phyloP scores from a whole-genome alignment of 495 filamentous ascomycete genomes.

The Penicillium coffeae region DNA sequence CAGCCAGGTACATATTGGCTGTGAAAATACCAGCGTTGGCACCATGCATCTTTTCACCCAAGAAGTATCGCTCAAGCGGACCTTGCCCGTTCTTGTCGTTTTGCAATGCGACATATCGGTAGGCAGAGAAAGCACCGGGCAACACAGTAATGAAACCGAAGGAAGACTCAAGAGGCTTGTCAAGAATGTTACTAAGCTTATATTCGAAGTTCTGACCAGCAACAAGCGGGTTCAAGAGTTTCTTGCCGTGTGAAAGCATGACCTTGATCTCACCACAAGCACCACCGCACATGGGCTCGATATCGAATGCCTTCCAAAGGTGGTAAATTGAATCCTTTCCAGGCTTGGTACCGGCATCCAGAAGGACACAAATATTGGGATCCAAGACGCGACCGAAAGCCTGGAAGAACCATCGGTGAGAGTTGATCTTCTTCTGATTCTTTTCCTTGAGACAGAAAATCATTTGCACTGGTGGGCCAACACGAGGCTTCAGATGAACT shows the following conservation, averaged over 20 bases:
- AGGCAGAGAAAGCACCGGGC: slow-evolving; percentile 96
- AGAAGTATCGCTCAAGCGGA: slow-evolving; percentile 94
- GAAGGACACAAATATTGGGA: slow-evolving; percentile 92
- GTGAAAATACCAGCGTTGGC: slow-evolving; percentile 95
- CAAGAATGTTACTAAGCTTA: slow-evolving; percentile 99
- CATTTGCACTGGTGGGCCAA: slow-evolving; percentile 85
- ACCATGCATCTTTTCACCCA: slow-evolving; percentile 96
- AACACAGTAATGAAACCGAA: slow-evolving; percentile 98
- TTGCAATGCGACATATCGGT: slow-evolving; percentile 89
- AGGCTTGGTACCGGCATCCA: slow-evolving; percentile 94
- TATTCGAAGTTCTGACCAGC: slow-evolving; percentile 99
- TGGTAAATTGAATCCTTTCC: slow-evolving; percentile 93
- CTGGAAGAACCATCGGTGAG: slow-evolving; percentile 98
- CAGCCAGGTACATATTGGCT: slow-evolving; percentile 99
- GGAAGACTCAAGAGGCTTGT: slow-evolving; percentile 95
- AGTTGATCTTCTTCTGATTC: slow-evolving; percentile 99
- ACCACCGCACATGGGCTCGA: slow-evolving; percentile 94
- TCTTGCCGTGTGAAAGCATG: slow-evolving; percentile 90
- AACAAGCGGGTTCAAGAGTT: slow-evolving; percentile 88
- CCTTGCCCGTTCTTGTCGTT: slow-evolving; percentile 94
- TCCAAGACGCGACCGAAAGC: slow-evolving; percentile 91
- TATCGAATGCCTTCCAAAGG: slow-evolving; percentile 97
- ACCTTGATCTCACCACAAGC: slow-evolving; percentile 99
- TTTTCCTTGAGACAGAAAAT: slow-evolving; percentile 99
- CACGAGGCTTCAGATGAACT: slow-evolving; percentile 70